Evolutionary conservation across 805 yeast genomes (phyloP), one percentile per base, ranked within the genome.

Genomic region (Wickerhamomyces alni): DNA sequence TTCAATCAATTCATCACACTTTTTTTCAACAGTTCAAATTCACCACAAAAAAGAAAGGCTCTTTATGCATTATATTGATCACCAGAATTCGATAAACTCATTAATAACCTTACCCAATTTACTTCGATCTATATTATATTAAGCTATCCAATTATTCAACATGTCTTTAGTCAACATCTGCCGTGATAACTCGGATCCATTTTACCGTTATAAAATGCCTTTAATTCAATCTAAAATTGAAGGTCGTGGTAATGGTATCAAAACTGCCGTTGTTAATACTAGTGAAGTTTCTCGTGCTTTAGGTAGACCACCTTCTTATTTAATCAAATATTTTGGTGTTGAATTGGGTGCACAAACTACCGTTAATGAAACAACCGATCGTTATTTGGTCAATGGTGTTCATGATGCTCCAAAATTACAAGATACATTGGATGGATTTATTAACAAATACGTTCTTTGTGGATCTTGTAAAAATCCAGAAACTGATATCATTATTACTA

Each of bases 151-250:
- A 17, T 30, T 16, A 10, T 19, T 28, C 49, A 69, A 39, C 46
- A 87, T 87, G 96, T 84, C 96, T 40, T 71, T 80, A 53, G 82
- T 91, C 60, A 91, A 93, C 66, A 91, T 93, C 57, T 82, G 95
- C 66, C 88, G 99, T 73, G 96, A 88, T 59, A 93, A 91, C 72
- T 80, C 84, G 58, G 99, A 93, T 71, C 97, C 97, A 33, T 93
- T 93, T 66, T 93, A 93, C 80, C 96, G 99, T 72, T 93, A 93
- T 69, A 93, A 93, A 72, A 93, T 93, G 99, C 99, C 99, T 61
- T 84, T 94, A 32, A 82, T 93, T 66, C 94, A 86, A 69, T 86
- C 96, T 52, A 93, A 93, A 75, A 87, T 87, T 50, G 98, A 93
- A 70, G 99, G 99, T 65, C 79, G 96, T 63, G 99, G 99, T 71